Base-by-base conservation (phyloP, 2,329 filamentous ascomycete species). In the Dothideomycetes sp. region DNA sequence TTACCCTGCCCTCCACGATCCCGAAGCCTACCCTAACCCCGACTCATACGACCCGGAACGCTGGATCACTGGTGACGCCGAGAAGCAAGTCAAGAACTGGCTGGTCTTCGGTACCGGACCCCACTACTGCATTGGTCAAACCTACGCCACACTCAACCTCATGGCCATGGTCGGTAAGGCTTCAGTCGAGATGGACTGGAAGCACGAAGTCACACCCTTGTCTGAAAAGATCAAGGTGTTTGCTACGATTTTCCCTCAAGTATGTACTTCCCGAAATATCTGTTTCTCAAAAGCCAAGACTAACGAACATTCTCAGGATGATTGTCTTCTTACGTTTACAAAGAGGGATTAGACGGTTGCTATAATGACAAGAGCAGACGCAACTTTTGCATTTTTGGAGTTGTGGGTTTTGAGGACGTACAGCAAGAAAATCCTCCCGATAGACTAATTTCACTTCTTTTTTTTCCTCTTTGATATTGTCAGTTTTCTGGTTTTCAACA, bases 211-310 rank as follows among this genome's bases (percentile, higher is more conserved):
- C 13, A 96, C 91, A 9, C 78, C 83, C 0, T 57, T 71, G 45
- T 94, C 85, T 0, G 91, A 98, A 67, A 81, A 94, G 64, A 96
- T 98, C 64, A 89, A 94, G 70, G 89, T 96, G 51, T 98, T 96
- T 67, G 91, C 91, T 28, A 95, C 87, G 19, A 94, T 98, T 53
- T 98, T 98, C 74, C 91, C 91, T 43, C 82, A 83, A 82, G 88
- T 93, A 67, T 63, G 80, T 67, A 37, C 13, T 16, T 4, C 3
- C 19, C 13, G 13, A 19, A 4, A 16, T 20, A 4, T 12, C 20
- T 33, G 7, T 10, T 33, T 6, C 5, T n/a, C 9, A 7, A 11
- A 11, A 15, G 4, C 8, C 2, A 10, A 15, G 7, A 22, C 41
- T 36, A 17, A 43, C 33, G 17, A 16, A 18, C 3, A 37, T 15